Evolutionary conservation across 2,329 filamentous ascomycete genomes (phyloP).

Genomic region (Verticillium dahliae): DNA sequence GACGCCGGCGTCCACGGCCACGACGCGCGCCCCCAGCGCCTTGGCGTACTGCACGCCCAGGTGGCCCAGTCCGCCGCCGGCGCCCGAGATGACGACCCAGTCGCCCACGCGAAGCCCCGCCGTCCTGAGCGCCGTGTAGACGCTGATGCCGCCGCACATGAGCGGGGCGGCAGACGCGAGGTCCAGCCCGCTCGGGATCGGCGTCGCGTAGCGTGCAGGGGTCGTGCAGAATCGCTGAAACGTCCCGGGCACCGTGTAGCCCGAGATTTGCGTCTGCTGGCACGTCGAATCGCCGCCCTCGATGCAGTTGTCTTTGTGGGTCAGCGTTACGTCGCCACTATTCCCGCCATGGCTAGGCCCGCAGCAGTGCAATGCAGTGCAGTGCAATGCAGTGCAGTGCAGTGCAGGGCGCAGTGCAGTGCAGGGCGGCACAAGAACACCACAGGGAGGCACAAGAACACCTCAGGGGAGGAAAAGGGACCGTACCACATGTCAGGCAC

Average conservation of each 20-base stretch:
- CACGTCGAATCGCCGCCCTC: slow-evolving; percentile 15
- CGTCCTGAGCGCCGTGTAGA: slow-evolving; percentile 48
- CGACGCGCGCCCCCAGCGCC: slow-evolving; percentile 18
- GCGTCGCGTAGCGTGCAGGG: slow-evolving; percentile 33
- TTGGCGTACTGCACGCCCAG: slow-evolving; percentile 22
- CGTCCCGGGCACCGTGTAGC: slow-evolving; percentile 18
- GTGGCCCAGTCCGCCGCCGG: slow-evolving; percentile 21
- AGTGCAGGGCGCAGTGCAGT: too few relatives aligned
- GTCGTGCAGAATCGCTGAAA: slow-evolving; percentile 16
- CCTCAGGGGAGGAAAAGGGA: too few relatives aligned
- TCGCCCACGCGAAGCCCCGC: slow-evolving; percentile 14
- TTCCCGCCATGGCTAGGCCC: too few relatives aligned
- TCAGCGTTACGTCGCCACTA: background rate
- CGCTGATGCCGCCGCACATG: slow-evolving; percentile 61
- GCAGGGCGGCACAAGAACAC: too few relatives aligned
- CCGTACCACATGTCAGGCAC: slow-evolving; percentile 13
- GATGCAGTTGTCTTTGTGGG: slow-evolving; percentile 11
- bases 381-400: too few relatives aligned
- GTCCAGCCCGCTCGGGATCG: slow-evolving; percentile 28
- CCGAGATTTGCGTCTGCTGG: slow-evolving; percentile 14
- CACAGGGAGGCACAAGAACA: too few relatives aligned
- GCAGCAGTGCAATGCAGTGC: background rate
- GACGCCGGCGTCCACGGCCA: slow-evolving; percentile 19
- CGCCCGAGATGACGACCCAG: slow-evolving; percentile 21
- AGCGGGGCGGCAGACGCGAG: slow-evolving; percentile 45